Evolutionary conservation across 2,329 filamentous ascomycete genomes (phyloP).

Genomic region (Hypoxylon rubiginosum): DNA sequence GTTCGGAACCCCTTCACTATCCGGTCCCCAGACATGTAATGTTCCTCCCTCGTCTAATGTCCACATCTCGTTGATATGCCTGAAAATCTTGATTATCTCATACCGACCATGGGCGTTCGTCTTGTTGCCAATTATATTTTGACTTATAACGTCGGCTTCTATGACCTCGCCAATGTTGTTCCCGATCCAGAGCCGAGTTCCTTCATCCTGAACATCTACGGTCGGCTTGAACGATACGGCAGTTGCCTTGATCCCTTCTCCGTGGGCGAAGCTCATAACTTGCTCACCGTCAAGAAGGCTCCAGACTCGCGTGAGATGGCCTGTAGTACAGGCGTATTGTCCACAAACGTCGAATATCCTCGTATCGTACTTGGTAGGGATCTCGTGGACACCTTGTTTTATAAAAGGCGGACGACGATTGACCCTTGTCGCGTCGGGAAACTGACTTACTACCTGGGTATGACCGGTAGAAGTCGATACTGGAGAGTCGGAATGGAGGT

Average conservation of each 20-base stretch:
- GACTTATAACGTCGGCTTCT: slow-evolving; percentile 85
- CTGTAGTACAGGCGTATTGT: slow-evolving; percentile 86
- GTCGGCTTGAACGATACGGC: slow-evolving; percentile 89
- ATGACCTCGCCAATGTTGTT: slow-evolving; percentile 89
- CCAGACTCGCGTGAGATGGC: slow-evolving; percentile 90
- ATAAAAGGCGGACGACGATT: slow-evolving; percentile 87
- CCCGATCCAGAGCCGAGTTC: slow-evolving; percentile 87
- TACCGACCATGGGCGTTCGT: slow-evolving; percentile 80
- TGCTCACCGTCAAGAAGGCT: slow-evolving; percentile 85
- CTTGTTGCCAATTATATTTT: slow-evolving; percentile 77
- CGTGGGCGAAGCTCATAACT: slow-evolving; percentile 83
- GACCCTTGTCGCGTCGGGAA: slow-evolving; percentile 85
- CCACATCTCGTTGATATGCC: slow-evolving; percentile 92
- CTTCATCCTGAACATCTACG: slow-evolving; percentile 82
- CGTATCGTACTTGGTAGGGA: slow-evolving; percentile 88
- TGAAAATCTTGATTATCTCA: slow-evolving; percentile 86
- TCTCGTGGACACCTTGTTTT: slow-evolving; percentile 79
- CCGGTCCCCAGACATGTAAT: slow-evolving; percentile 87
- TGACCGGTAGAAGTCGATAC: slow-evolving; percentile 53
- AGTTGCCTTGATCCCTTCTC: slow-evolving; percentile 85
- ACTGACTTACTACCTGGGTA: slow-evolving; percentile 70
- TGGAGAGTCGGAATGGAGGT: slow-evolving; percentile 35
- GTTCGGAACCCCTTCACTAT: slow-evolving; percentile 77
- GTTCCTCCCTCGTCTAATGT: slow-evolving; percentile 91
- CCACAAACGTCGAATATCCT: slow-evolving; percentile 90